Conservation (phyloP, 2,329 filamentous ascomycete genomes). For the Didymella pomorum region DNA sequence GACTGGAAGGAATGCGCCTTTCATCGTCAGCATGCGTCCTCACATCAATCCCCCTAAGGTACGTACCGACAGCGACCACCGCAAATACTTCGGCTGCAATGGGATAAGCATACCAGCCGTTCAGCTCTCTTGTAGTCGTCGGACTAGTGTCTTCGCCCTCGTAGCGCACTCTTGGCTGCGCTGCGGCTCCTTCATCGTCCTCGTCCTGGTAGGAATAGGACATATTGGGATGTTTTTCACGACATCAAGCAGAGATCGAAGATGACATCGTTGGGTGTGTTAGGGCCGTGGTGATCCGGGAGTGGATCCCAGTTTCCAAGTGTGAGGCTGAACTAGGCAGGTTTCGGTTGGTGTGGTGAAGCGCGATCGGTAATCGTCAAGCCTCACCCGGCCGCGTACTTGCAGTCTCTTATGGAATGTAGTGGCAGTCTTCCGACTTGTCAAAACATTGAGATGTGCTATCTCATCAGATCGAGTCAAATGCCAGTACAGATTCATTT, state of each 20-base stretch:
- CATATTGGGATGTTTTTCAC: constrained; percentile 20
- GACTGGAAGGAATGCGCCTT: constrained; percentile 91
- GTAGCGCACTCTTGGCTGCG: constrained; percentile 26
- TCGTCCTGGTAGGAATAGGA: constrained; percentile 24
- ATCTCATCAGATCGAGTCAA: background rate
- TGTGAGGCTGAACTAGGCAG: constrained; percentile 22
- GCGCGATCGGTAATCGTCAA: constrained; percentile 7
- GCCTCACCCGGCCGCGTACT: background rate
- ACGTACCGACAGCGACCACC: constrained; percentile 80
- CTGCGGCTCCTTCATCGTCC: constrained; percentile 12
- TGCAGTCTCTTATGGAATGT: background rate
- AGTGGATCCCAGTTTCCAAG: constrained; percentile 5
- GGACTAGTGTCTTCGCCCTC: constrained; percentile 64
- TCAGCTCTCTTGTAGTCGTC: constrained; percentile 80
- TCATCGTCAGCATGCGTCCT: background rate
- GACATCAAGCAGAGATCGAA: constrained; percentile 4
- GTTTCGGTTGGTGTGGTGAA: constrained; percentile 12
- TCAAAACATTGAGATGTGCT: background rate
- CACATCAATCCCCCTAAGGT: background rate
- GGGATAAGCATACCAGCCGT: constrained; percentile 89
- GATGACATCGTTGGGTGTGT: constrained; percentile 9
- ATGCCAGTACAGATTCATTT: background rate
- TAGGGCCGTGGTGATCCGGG: constrained; percentile 16
- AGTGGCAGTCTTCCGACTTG: background rate
- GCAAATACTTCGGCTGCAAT: constrained; percentile 94